A percentile compares a stretch with the other conserved stretches of the same genome.
Conservation (phyloP, 2,329 filamentous ascomycete genomes). For the Lachnellula arida region DNA sequence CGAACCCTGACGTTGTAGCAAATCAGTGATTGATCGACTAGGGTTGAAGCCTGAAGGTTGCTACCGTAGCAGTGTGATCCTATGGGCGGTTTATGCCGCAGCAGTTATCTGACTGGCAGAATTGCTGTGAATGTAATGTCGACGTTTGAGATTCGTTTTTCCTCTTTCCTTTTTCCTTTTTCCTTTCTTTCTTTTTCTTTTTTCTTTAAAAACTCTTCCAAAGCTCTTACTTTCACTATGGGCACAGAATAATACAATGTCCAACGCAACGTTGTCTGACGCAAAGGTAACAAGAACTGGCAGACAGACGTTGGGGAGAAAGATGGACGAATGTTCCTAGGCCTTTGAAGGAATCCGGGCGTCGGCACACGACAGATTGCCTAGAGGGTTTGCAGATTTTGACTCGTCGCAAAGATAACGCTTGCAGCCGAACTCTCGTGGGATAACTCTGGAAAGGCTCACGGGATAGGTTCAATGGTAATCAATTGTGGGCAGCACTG, state of each 20-base stretch:
- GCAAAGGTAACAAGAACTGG: background rate
- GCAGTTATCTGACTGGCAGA: background rate
- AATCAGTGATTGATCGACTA: slow-evolving; percentile 9
- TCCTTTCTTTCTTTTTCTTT: too few species aligned
- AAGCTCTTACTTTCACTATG: too few species aligned
- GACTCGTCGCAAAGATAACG: background rate
- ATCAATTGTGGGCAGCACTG: slow-evolving; percentile 7
- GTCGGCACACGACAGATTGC: slow-evolving; percentile 1
- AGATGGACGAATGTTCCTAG: background rate
- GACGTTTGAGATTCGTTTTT: background rate
- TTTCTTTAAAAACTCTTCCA: too few species aligned
- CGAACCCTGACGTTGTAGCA: slow-evolving; percentile 9
- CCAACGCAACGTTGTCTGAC: too few species aligned
- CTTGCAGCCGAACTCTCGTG: background rate
- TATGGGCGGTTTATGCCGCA: background rate
- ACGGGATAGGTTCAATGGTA: background rate
- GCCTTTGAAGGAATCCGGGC: background rate
- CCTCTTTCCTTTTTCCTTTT: too few species aligned
- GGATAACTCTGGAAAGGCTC: background rate
- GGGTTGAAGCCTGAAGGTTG: background rate
- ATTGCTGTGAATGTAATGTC: background rate
- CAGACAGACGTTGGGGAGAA: background rate
- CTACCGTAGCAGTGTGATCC: slow-evolving; percentile 1
- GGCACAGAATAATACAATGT: too few species aligned
- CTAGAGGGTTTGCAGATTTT: background rate